A percentile compares a stretch with the other conserved stretches of the same genome.
Evolutionary conservation across 179 eudicot genomes (phyloP).

Genomic region (Carnegiea gigantea): DNA sequence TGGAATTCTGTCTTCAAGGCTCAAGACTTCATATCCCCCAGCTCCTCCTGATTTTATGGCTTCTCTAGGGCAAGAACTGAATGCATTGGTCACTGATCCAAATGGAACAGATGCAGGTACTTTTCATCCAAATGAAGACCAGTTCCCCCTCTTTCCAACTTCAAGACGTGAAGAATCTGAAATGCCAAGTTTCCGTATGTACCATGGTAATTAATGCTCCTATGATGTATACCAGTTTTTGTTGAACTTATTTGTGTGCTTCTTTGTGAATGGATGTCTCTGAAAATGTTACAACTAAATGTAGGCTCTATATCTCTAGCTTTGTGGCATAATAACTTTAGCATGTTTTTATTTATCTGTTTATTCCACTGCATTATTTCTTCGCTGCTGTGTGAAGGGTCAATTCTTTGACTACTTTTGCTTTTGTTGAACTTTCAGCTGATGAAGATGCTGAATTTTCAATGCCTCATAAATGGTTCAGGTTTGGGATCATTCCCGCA

Average conservation of each 20-base stretch:
- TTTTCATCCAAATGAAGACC: slow-evolving; percentile 44
- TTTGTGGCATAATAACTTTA: background rate
- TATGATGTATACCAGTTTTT: slow-evolving; percentile 22
- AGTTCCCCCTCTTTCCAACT: slow-evolving; percentile 54
- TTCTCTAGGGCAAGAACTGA: slow-evolving; percentile 34
- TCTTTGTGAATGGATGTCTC: slow-evolving; percentile 31
- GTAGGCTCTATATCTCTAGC: slow-evolving; percentile 38
- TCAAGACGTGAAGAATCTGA: slow-evolving; percentile 41
- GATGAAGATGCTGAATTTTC: slow-evolving; percentile 54
- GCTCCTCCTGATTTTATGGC: slow-evolving; percentile 58
- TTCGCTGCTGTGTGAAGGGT: background rate
- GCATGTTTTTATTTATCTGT: background rate
- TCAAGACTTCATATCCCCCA: slow-evolving; percentile 72
- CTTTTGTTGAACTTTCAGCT: slow-evolving; percentile 29
- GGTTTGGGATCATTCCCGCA: slow-evolving; percentile 92
- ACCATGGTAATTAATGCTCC: slow-evolving; percentile 11
- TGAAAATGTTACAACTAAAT: slow-evolving; percentile 45
- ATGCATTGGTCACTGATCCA: slow-evolving; percentile 33
- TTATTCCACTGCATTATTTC: slow-evolving; percentile 7
- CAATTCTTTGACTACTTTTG: slow-evolving; percentile 17
- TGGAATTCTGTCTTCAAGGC: slow-evolving; percentile 81
- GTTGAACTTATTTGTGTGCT: slow-evolving; percentile 12
- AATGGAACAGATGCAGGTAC: slow-evolving; percentile 41
- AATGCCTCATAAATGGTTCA: slow-evolving; percentile 72
- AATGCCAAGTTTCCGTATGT: slow-evolving; percentile 52